Base-by-base conservation (phyloP, 441 rosid species). In the Sinapis alba region DNA sequence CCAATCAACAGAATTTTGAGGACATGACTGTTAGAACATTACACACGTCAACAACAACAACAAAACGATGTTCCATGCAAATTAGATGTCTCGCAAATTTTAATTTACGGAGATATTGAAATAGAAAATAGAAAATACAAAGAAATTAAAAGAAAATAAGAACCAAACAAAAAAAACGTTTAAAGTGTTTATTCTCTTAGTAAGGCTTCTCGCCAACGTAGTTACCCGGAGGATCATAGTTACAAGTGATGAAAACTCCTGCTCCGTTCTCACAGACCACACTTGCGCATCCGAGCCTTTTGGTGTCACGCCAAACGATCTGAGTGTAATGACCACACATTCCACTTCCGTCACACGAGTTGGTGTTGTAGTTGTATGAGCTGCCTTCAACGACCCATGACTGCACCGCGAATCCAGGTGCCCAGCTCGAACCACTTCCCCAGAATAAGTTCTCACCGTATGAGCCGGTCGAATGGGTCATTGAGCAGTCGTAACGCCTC, bases 191-290 rank as follows among this genome's bases (percentile, higher is more conserved):
- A 12, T 45, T 38, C 45, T 38, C 26, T 87, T 74, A 93, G 51
- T 91, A 91, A 19, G 98, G 98, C 83, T 79, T 86, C 76, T 93
- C 90, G n/a, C 98, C 98, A 69, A 88, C 78, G 73, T 78, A 93
- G 75, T 91, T 93, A 75, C 98, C 98, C 23, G 98, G 98, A 62
- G 98, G 98, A 75, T 93, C 93, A 76, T 93, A 93, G 79, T 91
- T 91, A 80, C 98, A 93, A 63, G 84, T 86, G 80, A 93, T 90
- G 83, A 93, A 91, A 30, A 87, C 92, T 5, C 97, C 97, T 5
- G 69, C 77, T 1, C 87, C 89, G 2, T 77, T 83, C 13, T 21
- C 69, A 62, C 92, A 88, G 13, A 28, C 77, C 64, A 80, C 80
- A 54, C 79, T 73, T 1, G 89, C 90, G 28, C 92, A 88, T 8